phyloP scores from a whole-genome alignment of 306 rosid species.

The Pterocarpus santalinus region DNA sequence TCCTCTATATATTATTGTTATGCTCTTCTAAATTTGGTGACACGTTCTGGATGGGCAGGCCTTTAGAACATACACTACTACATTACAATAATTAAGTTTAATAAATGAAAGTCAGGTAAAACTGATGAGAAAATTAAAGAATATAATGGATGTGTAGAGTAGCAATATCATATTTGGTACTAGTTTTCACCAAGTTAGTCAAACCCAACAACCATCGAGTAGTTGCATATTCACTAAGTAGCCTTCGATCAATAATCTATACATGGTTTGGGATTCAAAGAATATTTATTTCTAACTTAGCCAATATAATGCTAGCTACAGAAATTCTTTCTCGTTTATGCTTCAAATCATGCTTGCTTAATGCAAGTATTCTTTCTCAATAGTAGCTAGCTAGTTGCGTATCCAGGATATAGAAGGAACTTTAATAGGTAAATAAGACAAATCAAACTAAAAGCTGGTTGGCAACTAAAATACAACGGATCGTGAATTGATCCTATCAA shows the following conservation, averaged over 20 bases:
- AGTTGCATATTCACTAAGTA: not conserved
- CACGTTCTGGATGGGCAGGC: slow-evolving; percentile 2
- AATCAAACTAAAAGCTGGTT: slow-evolving; percentile 54
- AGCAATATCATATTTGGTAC: not conserved
- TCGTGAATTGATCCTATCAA: slow-evolving; percentile 62
- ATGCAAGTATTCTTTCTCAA: no score
- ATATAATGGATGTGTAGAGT: no score
- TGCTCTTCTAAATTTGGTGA: slow-evolving; percentile 30
- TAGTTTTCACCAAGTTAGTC: slow-evolving; percentile 25
- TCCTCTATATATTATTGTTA: not conserved
- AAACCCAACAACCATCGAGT: slow-evolving; percentile 6
- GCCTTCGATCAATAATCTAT: not conserved
- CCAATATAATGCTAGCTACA: slow-evolving; percentile 9
- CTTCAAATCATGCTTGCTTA: no score
- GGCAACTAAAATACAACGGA: slow-evolving; percentile 45
- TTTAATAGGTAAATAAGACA: slow-evolving; percentile 45
- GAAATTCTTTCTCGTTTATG: not conserved
- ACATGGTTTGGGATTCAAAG: slow-evolving; percentile 27
- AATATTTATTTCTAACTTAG: slow-evolving; percentile 37
- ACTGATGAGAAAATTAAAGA: not conserved
- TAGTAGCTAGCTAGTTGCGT: slow-evolving; percentile 41
- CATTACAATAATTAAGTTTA: not conserved
- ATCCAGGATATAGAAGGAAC: slow-evolving; percentile 33
- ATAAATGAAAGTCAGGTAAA: not conserved
- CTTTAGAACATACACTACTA: slow-evolving; percentile 7